Conservation (phyloP, 768 basidiomycete genomes). For the Cystobasidium onofrii region DNA sequence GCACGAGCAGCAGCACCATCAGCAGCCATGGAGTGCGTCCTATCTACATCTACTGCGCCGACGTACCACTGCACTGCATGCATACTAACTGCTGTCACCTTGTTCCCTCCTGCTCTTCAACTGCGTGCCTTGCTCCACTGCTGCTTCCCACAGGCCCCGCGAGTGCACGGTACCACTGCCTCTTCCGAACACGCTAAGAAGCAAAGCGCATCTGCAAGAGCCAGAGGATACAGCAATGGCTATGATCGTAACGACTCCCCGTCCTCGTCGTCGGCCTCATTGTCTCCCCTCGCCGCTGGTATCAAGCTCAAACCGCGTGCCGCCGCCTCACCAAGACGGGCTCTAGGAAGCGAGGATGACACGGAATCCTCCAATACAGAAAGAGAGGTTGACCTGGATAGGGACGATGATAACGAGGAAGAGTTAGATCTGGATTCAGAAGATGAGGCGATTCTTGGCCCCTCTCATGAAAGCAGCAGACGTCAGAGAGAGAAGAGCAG, state of each 20-base stretch:
- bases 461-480: not conserved
- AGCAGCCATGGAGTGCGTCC: not conserved
- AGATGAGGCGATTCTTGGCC: constrained; percentile 22
- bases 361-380: not conserved
- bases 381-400: not conserved
- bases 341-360: not conserved
- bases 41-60: not conserved
- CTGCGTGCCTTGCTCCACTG: not conserved
- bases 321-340: not conserved
- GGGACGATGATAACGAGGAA: not conserved
- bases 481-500: not conserved
- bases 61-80: not conserved
- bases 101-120: not conserved
- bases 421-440: constrained; percentile 8
- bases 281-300: not conserved
- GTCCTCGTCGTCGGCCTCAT: not conserved
- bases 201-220: not conserved
- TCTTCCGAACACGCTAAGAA: not conserved
- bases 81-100: not conserved
- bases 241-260: not conserved
- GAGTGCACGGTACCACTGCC: not conserved
- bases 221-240: not conserved
- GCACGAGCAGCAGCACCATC: not conserved
- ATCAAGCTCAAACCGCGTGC: not conserved
- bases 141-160: not conserved